Evolutionary conservation across 2,329 filamentous ascomycete species (phyloP), one percentile per base, ranked within the genome.

Genomic region (Colletotrichum australisinense): DNA sequence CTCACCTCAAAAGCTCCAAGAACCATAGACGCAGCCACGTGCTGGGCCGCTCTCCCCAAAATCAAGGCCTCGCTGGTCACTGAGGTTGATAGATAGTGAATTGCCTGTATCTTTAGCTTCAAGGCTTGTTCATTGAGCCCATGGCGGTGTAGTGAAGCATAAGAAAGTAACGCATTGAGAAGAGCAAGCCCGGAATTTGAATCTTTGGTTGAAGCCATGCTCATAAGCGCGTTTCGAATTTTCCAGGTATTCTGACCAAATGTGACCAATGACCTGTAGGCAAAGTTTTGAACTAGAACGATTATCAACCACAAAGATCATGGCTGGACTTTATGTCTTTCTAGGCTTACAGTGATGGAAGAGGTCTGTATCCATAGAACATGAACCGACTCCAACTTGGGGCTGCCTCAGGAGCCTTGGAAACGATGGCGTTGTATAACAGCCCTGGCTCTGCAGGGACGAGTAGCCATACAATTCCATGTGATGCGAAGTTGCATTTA

Each of bases 1-100:
- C 60, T 19, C 28, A 65, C 67, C 35, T 69, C 67, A 11, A 57
- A 69, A 30, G 67, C 52, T 14, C 67, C 67, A 2, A 69, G 60
- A 19, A 69, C 60, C 67, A 69, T 69, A 6, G 55, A 69, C 11
- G 67, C 67, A 5, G 67, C 67, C 0, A 64, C 60, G 6, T 52
- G 60, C 12, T 52, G 60, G 0, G 60, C 53, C 6, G 67, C 67
- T 16, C 49, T 56, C 24, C 2, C 35, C 6, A 42, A 8, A 12
- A 8, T 52, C 14, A 58, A 7, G 1, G 5, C 8, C 12, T 52
- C 38, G n/a, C 8, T 7, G 8, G 11, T 49, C 7, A 64, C 28
- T 16, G 67, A 57, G 16, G 60, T 9, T 5, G 60, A 65, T 6
- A 69, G 26, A 14, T 19, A 58, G 16, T 30, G 67, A 22, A 69